Conservation (phyloP, 768 basidiomycete genomes). For the Auricularia sp. region DNA sequence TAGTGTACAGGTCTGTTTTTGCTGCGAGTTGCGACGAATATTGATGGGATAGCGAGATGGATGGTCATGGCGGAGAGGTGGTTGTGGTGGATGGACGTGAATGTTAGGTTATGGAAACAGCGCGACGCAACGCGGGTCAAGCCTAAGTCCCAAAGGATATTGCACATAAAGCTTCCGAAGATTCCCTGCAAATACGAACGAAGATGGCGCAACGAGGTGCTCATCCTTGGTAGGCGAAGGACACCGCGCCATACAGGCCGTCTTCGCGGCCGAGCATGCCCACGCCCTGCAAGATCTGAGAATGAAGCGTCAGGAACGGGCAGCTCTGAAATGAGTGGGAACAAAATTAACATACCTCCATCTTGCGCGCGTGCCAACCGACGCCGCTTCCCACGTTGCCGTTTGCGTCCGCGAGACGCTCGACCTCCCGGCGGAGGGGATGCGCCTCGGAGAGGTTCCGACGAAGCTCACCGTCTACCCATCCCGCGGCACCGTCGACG, state of each 20-base stretch:
- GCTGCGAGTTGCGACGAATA: no score
- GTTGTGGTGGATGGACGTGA: no score
- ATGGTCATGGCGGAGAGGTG: no score
- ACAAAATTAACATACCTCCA: slow-evolving; percentile 64
- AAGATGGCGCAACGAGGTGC: not conserved
- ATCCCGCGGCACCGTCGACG: slow-evolving; percentile 78
- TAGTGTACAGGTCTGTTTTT: no score
- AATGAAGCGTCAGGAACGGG: slow-evolving; percentile 4
- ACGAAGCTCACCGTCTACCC: slow-evolving; percentile 43
- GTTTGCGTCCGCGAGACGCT: slow-evolving; percentile 64
- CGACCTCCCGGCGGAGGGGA: slow-evolving; percentile 61
- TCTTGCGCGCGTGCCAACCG: slow-evolving; percentile 94
- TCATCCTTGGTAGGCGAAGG: slow-evolving; percentile 89
- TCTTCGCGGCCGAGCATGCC: slow-evolving; percentile 90
- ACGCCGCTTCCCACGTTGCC: slow-evolving; percentile 86
- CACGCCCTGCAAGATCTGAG: slow-evolving; percentile 71
- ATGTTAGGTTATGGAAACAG: no score
- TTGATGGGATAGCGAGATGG: no score
- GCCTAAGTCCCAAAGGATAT: no score
- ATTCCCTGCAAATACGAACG: no score
- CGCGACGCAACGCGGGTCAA: no score
- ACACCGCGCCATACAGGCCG: slow-evolving; percentile 87
- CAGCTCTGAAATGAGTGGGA: not conserved
- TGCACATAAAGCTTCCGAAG: no score
- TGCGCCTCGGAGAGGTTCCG: slow-evolving; percentile 53